Base-by-base conservation (phyloP, 2,329 filamentous ascomycete genomes). In the Neurospora sp. region DNA sequence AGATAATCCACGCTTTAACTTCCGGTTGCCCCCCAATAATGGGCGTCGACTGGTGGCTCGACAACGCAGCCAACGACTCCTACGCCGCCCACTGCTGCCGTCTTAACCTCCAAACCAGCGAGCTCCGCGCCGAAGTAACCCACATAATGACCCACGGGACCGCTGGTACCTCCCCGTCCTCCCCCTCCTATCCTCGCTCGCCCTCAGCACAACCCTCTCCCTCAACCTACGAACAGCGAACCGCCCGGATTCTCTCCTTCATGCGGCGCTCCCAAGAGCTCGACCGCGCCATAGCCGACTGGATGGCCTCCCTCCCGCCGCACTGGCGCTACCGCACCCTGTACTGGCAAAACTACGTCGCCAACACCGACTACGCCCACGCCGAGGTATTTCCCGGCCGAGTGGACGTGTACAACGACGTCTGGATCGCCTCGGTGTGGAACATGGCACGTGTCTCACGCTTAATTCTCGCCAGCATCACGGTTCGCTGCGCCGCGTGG, bases 401-500 rank as follows among this genome's bases (percentile, higher is more conserved):
- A 17, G 83, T 89, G 28, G 87, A 90, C 74, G 80, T 85, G 5
- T 89, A 88, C 75, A 78, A 80, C 28, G 87, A 89, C 76, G 80
- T 88, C 65, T 88, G 84, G 82, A 83, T 87, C 57, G 84, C 84
- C n/a, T 84, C 82, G 70, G 80, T 87, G 8, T 87, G 84, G 83
- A 89, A 89, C 75, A 80, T 86, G 78, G 80, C 82, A 71, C 81
- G 87, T 17, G 82, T 84, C 17, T 82, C 83, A 6, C 81, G 88
- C 2, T 80, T 89, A 37, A 83, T 87, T 68, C 80, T 89, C 33
- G 83, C 84, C 3, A 84, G 85, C 17, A 78, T 87, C 17, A 83
- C 86, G 43, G 84, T 89, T 12, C 84, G 88, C 6, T 88, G 86
- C 74, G 83, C 85, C 6, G 87, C 88, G 1, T 89, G 87, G 87